Percentiles rank a stretch among this genome's conserved stretches.
Conservation (phyloP, 257 asterid genomes). For the Coffea canephora region DNA sequence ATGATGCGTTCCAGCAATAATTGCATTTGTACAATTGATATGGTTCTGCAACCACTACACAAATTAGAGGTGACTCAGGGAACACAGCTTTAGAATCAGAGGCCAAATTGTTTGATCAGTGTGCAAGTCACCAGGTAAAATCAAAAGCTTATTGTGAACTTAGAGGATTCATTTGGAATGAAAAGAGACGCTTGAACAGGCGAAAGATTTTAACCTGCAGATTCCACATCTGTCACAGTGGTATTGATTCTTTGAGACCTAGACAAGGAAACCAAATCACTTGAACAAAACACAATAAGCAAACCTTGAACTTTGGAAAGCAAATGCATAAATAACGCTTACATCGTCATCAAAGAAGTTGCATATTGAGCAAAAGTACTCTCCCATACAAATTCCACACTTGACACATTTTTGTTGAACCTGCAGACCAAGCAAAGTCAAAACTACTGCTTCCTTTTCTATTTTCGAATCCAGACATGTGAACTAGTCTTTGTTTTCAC, state of each 20-base stretch:
- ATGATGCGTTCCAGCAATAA: not conserved
- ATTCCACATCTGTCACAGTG: conserved; percentile 78
- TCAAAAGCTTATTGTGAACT: not conserved
- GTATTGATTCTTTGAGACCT: conserved; percentile 66
- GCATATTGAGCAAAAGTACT: conserved; percentile 61
- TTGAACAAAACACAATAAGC: not conserved
- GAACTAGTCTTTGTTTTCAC: not conserved
- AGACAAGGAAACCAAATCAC: conserved; percentile 2
- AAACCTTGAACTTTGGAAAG: not conserved
- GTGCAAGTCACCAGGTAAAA: not conserved
- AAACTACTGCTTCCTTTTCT: not conserved
- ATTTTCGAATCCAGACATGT: not conserved
- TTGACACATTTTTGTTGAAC: conserved; percentile 48
- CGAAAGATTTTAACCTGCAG: conserved; percentile 51
- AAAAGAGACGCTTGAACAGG: not conserved
- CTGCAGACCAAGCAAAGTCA: conserved; percentile 23
- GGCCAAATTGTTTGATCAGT: too few relatives aligned
- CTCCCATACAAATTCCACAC: conserved; percentile 64
- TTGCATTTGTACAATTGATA: not conserved
- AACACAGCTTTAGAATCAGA: not conserved
- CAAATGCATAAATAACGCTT: conserved; percentile 16
- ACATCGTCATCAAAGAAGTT: conserved; percentile 74
- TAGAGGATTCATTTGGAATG: not conserved
- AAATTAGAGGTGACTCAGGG: not conserved
- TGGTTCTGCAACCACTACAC: not conserved